Evolutionary conservation across 2,329 filamentous ascomycete genomes (phyloP).

Genomic region (Fusarium sp.): DNA sequence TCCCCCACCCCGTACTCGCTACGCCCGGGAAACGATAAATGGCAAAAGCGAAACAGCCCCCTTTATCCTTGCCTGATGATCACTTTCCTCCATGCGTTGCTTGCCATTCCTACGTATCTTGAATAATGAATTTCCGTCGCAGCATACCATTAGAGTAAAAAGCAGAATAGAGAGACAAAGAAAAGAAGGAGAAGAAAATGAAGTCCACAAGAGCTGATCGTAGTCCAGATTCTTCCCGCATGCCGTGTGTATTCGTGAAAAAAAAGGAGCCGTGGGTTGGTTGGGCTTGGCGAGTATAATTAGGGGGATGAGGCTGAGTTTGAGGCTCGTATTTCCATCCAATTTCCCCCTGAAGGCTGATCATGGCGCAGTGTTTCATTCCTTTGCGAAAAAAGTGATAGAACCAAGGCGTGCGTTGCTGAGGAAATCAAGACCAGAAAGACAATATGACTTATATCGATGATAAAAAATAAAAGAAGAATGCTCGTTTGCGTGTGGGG

Average conservation of each 20-base stretch:
- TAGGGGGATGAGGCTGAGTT: slow-evolving; percentile 3
- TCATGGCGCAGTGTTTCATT: slow-evolving; percentile 4
- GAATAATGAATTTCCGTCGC: slow-evolving; percentile 15
- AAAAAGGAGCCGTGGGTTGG: slow-evolving; percentile 3
- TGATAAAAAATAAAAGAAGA: not conserved
- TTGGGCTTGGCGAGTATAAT: slow-evolving; percentile 10
- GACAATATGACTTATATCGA: slow-evolving; percentile 13
- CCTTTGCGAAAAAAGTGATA: not conserved
- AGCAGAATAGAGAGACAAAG: slow-evolving; percentile 6
- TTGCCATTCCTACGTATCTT: slow-evolving; percentile 18
- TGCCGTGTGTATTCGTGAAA: slow-evolving; percentile 25
- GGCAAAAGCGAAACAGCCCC: slow-evolving; percentile 5
- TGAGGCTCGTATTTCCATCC: slow-evolving; percentile 9
- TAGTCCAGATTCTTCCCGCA: slow-evolving; percentile 8
- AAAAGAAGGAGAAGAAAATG: not conserved
- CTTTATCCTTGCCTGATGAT: slow-evolving; percentile 1
- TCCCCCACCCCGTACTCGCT: slow-evolving; percentile 4
- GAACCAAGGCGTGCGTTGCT: not conserved
- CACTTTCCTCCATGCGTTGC: slow-evolving; percentile 8
- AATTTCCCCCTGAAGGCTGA: slow-evolving; percentile 1
- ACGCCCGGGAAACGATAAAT: slow-evolving; percentile 20
- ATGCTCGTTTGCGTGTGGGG: slow-evolving; percentile 15
- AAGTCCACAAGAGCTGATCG: not conserved
- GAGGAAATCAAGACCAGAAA: slow-evolving; percentile 1
- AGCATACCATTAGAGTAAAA: slow-evolving; percentile 28